These are phyloP conservation scores for Rhizomucor miehei DNA, from an alignment of 371 early-diverging fungal genomes.

Conservation along the genomic window DNA sequence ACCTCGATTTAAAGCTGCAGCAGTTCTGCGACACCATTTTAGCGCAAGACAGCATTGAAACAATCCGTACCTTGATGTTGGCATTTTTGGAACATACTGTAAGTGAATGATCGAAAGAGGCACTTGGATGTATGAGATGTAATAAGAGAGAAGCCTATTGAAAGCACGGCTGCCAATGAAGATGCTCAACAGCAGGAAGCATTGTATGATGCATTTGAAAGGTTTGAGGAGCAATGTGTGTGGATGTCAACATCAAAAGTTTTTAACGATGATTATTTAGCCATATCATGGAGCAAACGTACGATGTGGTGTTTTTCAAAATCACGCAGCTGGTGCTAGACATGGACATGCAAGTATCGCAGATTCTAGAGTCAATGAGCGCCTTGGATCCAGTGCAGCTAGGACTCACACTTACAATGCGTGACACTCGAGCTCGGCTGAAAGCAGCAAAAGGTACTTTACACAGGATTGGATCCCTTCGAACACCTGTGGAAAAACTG, in stretches of 20 bases:
- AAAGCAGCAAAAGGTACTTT: conserved; percentile 40
- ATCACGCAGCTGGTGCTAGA: conserved; percentile 39
- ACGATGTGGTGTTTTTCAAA: conserved; percentile 58
- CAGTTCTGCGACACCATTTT: background rate
- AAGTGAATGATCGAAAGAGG: background rate
- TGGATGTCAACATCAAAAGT: background rate
- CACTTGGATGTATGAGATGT: background rate
- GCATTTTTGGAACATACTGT: background rate
- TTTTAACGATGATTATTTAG: conserved; percentile 8
- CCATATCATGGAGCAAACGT: conserved; percentile 54
- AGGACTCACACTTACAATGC: conserved; percentile 28
- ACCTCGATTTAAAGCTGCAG: background rate
- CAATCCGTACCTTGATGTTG: background rate
- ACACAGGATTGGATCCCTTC: conserved; percentile 45
- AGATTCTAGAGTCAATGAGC: conserved; percentile 36
- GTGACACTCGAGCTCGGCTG: conserved; percentile 28
- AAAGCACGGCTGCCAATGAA: background rate
- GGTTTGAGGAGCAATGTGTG: conserved; percentile 9
- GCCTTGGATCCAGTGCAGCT: conserved; percentile 53
- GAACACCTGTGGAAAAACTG: conserved; percentile 55
- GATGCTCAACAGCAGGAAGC: conserved; percentile 9
- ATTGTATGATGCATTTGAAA: conserved; percentile 40
- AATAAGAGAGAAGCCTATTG: background rate
- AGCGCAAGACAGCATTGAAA: conserved; percentile 1
- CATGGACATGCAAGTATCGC: conserved; percentile 34